Base-by-base conservation (phyloP, 768 basidiomycete genomes). In the Leccinellum luteum region DNA sequence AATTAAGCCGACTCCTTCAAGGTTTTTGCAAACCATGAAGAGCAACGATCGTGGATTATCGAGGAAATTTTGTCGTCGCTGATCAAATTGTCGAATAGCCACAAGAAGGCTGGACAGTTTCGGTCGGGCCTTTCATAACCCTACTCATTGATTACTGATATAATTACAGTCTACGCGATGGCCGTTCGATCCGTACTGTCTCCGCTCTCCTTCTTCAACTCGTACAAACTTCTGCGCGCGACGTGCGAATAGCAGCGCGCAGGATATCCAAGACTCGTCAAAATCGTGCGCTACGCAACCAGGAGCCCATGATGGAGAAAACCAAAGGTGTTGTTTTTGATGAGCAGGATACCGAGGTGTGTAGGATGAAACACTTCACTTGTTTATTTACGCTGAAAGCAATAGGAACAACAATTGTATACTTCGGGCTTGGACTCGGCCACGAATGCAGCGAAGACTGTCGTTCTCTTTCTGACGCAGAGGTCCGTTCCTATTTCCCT, bases 1-100 rank as follows among this genome's bases (percentile, higher is more conserved):
- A 31, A 38, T 23, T 28, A 15, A 6, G 30, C 47, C 66, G 21
- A 70, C 32, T 3, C 15, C 38, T 54, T 41, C 53, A 65, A 97
- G 95, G 87, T 95, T 31, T 98, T 97, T 64, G 91, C 92, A 13
- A 90, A 88, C 60, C 87, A 98, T 66, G 86, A 91, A 62, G 89
- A 88, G 44, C 97, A 99, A 71, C 78, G 97, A 9, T 85, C 88
- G 1, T 97, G 94, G 94, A 96, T 98, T 60, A 89, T 98, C n/a
- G 95, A 98, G 69, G 97, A 98, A 72, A 95, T 98, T 32, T 68
- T 99, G 27, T 83, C 85, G 9, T 95, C 93, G 0, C 75, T 98
- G 54, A 94, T 90, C 64, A 95, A 93, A 72, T 78, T 95, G 23
- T 90, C 92, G 3, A 91, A 94, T 65, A 85, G 86, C 19, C 97